phyloP scores from a whole-genome alignment of 176 grass and related monocot genomes.

The Luzula sylvatica region DNA sequence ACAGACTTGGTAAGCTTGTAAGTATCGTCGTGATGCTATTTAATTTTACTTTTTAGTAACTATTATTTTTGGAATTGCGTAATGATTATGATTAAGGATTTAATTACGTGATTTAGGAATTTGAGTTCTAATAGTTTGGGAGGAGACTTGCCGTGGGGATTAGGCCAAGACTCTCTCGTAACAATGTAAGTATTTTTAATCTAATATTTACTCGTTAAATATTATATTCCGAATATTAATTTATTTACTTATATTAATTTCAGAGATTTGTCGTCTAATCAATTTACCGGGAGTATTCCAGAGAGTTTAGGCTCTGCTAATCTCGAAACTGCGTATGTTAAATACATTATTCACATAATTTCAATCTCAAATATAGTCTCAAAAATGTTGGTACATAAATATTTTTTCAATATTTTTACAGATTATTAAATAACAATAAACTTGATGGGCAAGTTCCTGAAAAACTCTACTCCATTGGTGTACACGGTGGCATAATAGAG shows the following conservation, averaged over 20 bases:
- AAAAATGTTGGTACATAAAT: background rate
- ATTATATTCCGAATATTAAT: conserved; percentile 4
- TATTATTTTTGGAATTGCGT: background rate
- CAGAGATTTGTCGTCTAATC: conserved; percentile 95
- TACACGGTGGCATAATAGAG: conserved; percentile 98
- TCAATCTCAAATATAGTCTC: background rate
- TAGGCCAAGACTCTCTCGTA: conserved; percentile 63
- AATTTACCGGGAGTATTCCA: conserved; percentile 73
- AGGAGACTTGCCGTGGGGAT: conserved; percentile 66
- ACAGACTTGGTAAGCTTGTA: conserved; percentile 97
- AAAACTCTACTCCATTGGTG: conserved; percentile 86
- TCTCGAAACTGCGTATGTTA: conserved; percentile 67
- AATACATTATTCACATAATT: conserved; percentile 7
- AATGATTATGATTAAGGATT: background rate
- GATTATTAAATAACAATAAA: conserved; percentile 84
- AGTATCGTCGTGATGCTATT: conserved; percentile 56
- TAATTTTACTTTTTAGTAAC: conserved; percentile 1
- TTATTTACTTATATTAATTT: conserved; percentile 20
- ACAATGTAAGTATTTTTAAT: conserved; percentile 47
- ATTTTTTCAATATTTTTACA: conserved; percentile 19
- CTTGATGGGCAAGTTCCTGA: conserved; percentile 93
- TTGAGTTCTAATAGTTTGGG: conserved; percentile 90
- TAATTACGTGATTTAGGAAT: conserved; percentile 41
- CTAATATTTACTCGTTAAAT: background rate
- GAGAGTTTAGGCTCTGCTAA: conserved; percentile 73